Conservation (phyloP, 2,329 filamentous ascomycete genomes). For the Corynespora cassiicola region DNA sequence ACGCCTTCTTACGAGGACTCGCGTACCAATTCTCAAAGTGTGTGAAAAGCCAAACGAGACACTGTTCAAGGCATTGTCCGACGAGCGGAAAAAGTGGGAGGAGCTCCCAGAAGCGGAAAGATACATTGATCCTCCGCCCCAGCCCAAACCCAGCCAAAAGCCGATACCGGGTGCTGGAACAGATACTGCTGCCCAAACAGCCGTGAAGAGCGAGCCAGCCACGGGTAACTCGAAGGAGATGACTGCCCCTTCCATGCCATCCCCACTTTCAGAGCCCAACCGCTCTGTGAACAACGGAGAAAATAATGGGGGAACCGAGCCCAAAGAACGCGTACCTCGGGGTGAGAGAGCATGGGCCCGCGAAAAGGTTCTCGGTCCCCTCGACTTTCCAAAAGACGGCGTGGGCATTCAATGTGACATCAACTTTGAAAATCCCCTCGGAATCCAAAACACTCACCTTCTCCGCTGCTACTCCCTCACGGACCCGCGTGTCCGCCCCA, state of each 20-base stretch:
- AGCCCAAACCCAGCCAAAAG: too few species aligned
- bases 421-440: constrained; percentile 86
- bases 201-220: too few species aligned
- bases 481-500: constrained; percentile 76
- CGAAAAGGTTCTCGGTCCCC: constrained; percentile 55
- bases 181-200: too few species aligned
- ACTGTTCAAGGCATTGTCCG: constrained; percentile 66
- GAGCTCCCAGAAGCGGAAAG: constrained; percentile 56
- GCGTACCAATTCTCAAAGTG: constrained; percentile 87
- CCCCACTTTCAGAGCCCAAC: neutral
- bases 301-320: too few species aligned
- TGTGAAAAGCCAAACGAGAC: constrained; percentile 72
- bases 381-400: constrained; percentile 79
- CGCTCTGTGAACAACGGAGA: neutral
- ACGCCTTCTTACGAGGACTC: constrained; percentile 76
- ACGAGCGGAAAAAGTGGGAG: constrained; percentile 77
- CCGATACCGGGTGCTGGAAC: neutral
- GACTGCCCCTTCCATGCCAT: too few species aligned
- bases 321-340: constrained; percentile 28
- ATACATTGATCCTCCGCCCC: too few species aligned
- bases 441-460: constrained; percentile 81
- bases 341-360: constrained; percentile 49
- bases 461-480: constrained; percentile 83
- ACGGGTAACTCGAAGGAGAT: too few species aligned
- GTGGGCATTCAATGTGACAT: constrained; percentile 90